Conservation (phyloP, 225 moss, liverwort and hornwort genomes). For the Pseudisothecium myosuroides region DNA sequence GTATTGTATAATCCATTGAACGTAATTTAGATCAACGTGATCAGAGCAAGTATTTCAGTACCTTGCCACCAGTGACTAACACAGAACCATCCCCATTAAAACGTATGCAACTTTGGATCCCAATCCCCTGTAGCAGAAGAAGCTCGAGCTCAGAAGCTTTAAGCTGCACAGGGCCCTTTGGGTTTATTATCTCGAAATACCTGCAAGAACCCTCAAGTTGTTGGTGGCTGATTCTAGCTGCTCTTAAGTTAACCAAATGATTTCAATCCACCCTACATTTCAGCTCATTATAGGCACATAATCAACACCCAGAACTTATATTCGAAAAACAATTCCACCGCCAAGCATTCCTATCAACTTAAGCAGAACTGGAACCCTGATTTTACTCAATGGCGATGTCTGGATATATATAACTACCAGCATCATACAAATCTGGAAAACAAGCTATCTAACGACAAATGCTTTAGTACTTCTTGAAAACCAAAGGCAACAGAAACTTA, state of each 20-base stretch:
- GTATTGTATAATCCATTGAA: neutral
- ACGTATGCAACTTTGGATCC: constrained; percentile 47
- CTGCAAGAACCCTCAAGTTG: constrained; percentile 14
- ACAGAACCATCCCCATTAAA: constrained; percentile 67
- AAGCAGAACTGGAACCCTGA: neutral
- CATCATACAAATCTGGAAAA: neutral
- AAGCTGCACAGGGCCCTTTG: constrained; percentile 29
- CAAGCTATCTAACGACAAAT: neutral
- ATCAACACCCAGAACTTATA: neutral
- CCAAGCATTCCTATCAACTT: neutral
- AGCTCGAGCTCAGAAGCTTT: constrained; percentile 42
- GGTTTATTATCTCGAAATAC: constrained; percentile 32
- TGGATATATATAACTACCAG: neutral
- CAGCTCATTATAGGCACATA: neutral
- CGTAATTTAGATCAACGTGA: neutral
- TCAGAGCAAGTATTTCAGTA: neutral
- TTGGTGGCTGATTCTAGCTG: neutral
- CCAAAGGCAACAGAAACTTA: constrained; percentile 3
- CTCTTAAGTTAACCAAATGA: neutral
- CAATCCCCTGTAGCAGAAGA: constrained; percentile 38
- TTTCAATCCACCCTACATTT: neutral
- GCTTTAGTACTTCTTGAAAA: neutral
- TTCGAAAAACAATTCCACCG: neutral
- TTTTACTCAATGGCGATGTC: neutral
- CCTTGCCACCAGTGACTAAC: constrained; percentile 78